Evolutionary conservation across 2,329 filamentous ascomycete species (phyloP), one percentile per base, ranked within the genome.

Genomic region (Penicillium italicum): DNA sequence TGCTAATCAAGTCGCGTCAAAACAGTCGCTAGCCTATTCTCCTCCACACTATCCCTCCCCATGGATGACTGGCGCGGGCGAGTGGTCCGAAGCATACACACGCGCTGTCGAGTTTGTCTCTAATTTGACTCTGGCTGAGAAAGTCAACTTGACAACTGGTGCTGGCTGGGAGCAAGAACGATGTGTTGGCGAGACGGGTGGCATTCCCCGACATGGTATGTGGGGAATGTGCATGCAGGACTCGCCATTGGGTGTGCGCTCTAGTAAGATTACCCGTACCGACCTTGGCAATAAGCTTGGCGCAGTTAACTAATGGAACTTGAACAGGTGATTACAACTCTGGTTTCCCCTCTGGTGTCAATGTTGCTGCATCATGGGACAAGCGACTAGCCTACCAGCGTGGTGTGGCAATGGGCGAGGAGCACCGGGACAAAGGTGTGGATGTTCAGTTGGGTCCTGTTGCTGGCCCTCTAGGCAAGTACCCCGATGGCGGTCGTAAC

Each of bases 71-170:
- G 87, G 89, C 18, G 72, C 83, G 6, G 89, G 88, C 11, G 77
- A 82, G 42, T 96, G 91, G 91, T 80, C 83, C 51, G 82, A 85
- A 7, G 90, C 91, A 37, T 92, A 96, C 64, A 77, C 75, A 20
- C 86, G 88, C 72, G 92, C 92, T 1, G 85, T 83, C 63, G 83
- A 80, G 3, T 93, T 96, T 66, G 91, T 97, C 43, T 88, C 87
- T 10, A 85, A 91, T 70, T 76, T 96, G 74, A 96, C 91, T 0
- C 80, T 96, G 34, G 70, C 85, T 11, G 92, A 97, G 73, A 97
- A 96, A 77, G 91, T 97, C 74, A 97, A 97, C 73, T 73, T 99
- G 61, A 97, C 93, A 3, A 97, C 92, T 0, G 93, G 93, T 72
- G 84, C 88, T 61, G 91, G 91, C 83, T 90, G 87, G 87, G 72